Evolutionary conservation across 1,284 basidiomycete species (phyloP), one percentile per base, ranked within the genome.

Genomic region (Trichosporon inkin): DNA sequence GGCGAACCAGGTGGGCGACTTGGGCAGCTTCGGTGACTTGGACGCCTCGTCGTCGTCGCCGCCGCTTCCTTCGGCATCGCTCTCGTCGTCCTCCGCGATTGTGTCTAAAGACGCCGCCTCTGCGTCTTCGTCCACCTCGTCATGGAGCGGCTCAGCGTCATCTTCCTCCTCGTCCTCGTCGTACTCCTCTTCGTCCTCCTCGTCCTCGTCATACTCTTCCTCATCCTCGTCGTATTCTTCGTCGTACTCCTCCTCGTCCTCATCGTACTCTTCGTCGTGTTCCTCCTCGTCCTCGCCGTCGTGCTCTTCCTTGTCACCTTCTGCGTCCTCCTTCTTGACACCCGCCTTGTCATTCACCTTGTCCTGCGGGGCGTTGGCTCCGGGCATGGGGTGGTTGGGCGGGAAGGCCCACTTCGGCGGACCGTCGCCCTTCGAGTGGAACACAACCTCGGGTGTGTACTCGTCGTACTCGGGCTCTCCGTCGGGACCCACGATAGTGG

Each of bases 1-100:
- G 8, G 62, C 63, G 38, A 68, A 72, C 71, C 69, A 72, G 17
- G 74, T 70, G 16, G 73, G 73, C 10, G 72, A 75, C 52, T 69
- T 69, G 2, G 62, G 58, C 11, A 57, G 60, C 22, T 57, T 35
- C 55, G 22, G 49, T 20, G 22, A 37, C 20, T 24, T 53, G 8
- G 53, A 63, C 37, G 34, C 57, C 6, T 56, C 53, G 19, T 44
- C 57, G 20, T 58, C 62, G 19, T 35, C 61, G 10, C 53, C 53
- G 17, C 39, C 55, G 28, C 56, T 58, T 5, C 37, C 62, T 16
- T 65, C 64, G 6, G 60, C 58, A 16, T 62, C 67, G 16, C 52
- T 59, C 49, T 67, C 55, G 32, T 62, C 61, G 22, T 67, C 67
- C 57, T 73, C 70, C 10, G 65, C 66, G 53, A 74, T 71, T 10